Base-by-base conservation (phyloP, 306 rosid genomes). In the Vigna nakashimae region DNA sequence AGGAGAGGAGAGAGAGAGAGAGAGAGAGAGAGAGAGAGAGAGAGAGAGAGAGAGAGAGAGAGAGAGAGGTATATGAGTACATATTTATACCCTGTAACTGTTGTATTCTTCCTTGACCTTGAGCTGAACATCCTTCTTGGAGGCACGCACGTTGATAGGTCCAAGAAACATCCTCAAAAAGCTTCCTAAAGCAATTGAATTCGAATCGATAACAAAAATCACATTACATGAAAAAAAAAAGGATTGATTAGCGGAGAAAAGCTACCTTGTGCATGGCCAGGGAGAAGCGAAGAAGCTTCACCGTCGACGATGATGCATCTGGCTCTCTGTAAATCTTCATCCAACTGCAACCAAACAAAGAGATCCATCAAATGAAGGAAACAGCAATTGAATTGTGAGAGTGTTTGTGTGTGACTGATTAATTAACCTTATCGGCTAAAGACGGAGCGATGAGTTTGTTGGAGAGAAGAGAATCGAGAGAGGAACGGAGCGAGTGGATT, bases 21-120 rank as follows among this genome's bases (percentile, higher is more conserved):
- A 75, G 5, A 36, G 36, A 42, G 5, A 69, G 17, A 36, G 36
- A 42, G 5, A 69, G 24, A 46, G 82, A 75, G 5, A 36, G 36
- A 42, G 5, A 69, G 17, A 36, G 36, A 42, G 5, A 69, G n/a
- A 36, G 17, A 36, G 36, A 42, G 5, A 69, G 17, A 36, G 36
- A 42, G 5, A 69, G 24, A 46, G 82, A 75, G 5, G 50, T 71
- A 81, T 28, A 22, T 8, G 4, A 0, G 11, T 56, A 9, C 2
- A 26, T 10, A 60, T 13, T 28, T 7, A 32, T 86, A 93, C 99
- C 85, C 92, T 87, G 83, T 91, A 96, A 84, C 94, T 86, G 83
- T 96, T 96, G 90, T 92, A 96, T 79, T 96, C 99, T 84, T 96
- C 99, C 82, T 96, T 96, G 71, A 92, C 98, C 91, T 96, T 96